Percentiles rank a stretch among this genome's conserved stretches.
Evolutionary conservation across 1,139 yeast species (phyloP).

Genomic region (Lodderomyces margitis): DNA sequence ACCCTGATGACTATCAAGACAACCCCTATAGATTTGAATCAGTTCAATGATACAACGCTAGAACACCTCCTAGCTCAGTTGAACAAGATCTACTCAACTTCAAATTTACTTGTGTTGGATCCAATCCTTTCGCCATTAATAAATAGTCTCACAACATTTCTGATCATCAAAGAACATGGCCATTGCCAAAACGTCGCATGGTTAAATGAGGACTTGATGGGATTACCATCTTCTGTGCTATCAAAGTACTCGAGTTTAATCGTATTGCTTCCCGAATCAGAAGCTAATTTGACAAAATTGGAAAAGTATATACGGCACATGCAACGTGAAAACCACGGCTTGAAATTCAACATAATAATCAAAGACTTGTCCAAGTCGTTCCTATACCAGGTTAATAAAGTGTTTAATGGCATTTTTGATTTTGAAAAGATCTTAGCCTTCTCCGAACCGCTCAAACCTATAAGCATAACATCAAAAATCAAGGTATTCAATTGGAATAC

Average conservation of each 20-base stretch:
- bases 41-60: slow-evolving; percentile 21
- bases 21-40: slow-evolving; percentile 9
- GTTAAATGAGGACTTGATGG: slow-evolving; percentile 36
- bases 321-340: slow-evolving; percentile 7
- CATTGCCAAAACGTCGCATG: slow-evolving; percentile 61
- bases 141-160: slow-evolving; percentile 61
- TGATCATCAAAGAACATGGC: slow-evolving; percentile 52
- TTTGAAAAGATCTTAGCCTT: slow-evolving; percentile 20
- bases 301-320: slow-evolving; percentile 12
- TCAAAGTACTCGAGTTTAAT: slow-evolving; percentile 34
- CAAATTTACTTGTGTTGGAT: slow-evolving; percentile 56
- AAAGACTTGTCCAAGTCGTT: slow-evolving; percentile 30
- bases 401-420: slow-evolving; percentile 20
- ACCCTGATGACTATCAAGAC: slow-evolving; percentile 1
- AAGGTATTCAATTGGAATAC: slow-evolving; percentile 35
- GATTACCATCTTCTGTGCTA: slow-evolving; percentile 14
- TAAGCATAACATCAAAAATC: slow-evolving; percentile 21
- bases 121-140: slow-evolving; percentile 52
- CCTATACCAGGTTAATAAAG: slow-evolving; percentile 28
- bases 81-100: slow-evolving; percentile 26
- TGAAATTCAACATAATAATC: slow-evolving; percentile 26
- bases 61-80: slow-evolving; percentile 25
- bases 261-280: slow-evolving; percentile 26
- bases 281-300: slow-evolving; percentile 18
- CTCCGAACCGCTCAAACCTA: slow-evolving; percentile 8